phyloP scores from a whole-genome alignment of 225 moss, liverwort and hornwort species.

The Sphagnum tenellum region DNA sequence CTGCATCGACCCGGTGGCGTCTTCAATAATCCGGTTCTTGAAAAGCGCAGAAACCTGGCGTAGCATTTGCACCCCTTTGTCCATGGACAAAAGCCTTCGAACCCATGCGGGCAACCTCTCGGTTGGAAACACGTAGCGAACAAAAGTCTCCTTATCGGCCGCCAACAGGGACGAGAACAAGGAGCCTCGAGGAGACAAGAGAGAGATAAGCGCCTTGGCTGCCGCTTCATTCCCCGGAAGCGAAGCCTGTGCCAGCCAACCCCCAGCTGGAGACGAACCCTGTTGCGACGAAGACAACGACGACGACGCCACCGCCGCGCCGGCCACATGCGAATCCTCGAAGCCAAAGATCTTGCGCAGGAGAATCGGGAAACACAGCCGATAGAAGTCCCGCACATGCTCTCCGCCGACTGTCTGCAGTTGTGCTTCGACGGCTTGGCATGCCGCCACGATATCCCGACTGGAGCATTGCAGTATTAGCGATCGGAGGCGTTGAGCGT shows the following conservation, averaged over 20 bases:
- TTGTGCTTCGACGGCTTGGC: constrained; percentile 54
- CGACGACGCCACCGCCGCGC: constrained; percentile 14
- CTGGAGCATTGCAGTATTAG: constrained; percentile 48
- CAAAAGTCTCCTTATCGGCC: constrained; percentile 59
- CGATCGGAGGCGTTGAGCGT: constrained; percentile 44
- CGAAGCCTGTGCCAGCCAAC: constrained; percentile 58
- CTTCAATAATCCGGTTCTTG: constrained; percentile 50
- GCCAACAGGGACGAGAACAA: constrained; percentile 59
- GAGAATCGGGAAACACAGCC: constrained; percentile 53
- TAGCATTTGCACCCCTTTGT: constrained; percentile 47
- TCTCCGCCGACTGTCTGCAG: constrained; percentile 54
- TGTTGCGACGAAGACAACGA: too few relatives aligned
- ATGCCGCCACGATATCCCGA: constrained; percentile 45
- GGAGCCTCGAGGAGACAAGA: constrained; percentile 47
- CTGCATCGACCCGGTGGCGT: constrained; percentile 48
- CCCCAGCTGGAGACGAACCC: constrained; percentile 22
- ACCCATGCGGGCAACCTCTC: constrained; percentile 66
- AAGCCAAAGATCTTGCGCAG: constrained; percentile 59
- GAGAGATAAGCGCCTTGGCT: constrained; percentile 39
- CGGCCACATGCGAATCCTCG: constrained; percentile 29
- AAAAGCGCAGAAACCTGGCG: constrained; percentile 47
- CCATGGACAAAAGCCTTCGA: constrained; percentile 38
- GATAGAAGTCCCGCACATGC: constrained; percentile 61
- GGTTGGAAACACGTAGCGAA: constrained; percentile 61
- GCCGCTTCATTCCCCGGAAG: constrained; percentile 47